Percentiles rank a stretch among this genome's conserved stretches.
Conservation (phyloP, 768 basidiomycete species). For the Termitomyces sp. region DNA sequence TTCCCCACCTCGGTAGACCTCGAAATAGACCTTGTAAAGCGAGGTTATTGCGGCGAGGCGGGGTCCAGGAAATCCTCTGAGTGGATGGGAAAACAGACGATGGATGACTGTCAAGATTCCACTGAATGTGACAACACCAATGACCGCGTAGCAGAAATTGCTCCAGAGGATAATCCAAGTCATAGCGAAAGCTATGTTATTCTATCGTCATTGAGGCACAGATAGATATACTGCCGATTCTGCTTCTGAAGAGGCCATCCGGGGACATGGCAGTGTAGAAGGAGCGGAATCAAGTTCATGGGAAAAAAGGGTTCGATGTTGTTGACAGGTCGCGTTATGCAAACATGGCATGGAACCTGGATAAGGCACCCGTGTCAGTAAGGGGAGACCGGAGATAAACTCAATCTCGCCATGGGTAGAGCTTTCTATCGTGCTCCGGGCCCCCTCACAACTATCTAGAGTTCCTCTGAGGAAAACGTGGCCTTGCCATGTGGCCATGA, state of each 20-base stretch:
- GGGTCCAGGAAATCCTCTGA: constrained; percentile 29
- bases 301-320: constrained; percentile 2
- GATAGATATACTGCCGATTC: constrained; percentile 2
- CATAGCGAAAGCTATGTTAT: not conserved
- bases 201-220: not conserved
- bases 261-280: constrained; percentile 6
- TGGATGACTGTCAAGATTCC: constrained; percentile 11
- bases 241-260: constrained; percentile 6
- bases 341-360: constrained; percentile 3
- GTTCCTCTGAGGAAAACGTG: not conserved
- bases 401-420: constrained; percentile 3
- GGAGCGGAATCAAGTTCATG: constrained; percentile 6
- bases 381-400: constrained; percentile 6
- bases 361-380: constrained; percentile 6
- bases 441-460: not conserved
- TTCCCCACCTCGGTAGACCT: constrained; percentile 26
- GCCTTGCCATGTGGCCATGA: constrained; percentile 6
- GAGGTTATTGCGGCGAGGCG: constrained; percentile 24
- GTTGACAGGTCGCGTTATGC: constrained; percentile 4
- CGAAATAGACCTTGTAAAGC: constrained; percentile 29
- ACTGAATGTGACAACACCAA: constrained; percentile 5
- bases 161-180: not conserved
- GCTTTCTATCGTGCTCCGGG: constrained; percentile 2
- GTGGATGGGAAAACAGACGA: constrained; percentile 26
- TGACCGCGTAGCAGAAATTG: not conserved